A percentile compares a stretch with the other conserved stretches of the same genome.
These are phyloP conservation scores for Mortierella sp. DNA, from an alignment of 371 early-diverging fungal species.

Conservation along the genomic window DNA sequence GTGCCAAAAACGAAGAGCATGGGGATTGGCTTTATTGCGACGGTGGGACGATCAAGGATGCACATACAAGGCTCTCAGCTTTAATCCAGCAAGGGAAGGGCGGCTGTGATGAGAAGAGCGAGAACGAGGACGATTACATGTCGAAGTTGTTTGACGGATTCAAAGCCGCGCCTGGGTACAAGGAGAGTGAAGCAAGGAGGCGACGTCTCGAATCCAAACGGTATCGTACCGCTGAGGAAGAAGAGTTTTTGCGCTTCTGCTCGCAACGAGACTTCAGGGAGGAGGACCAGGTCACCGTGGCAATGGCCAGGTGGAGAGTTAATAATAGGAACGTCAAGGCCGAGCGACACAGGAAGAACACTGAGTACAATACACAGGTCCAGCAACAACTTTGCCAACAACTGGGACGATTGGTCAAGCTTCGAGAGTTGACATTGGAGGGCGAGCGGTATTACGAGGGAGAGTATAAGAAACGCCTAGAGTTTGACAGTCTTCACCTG, in stretches of 20 bases:
- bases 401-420: conserved; percentile 23
- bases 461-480: background rate
- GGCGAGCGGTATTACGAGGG: background rate
- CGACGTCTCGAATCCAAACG: background rate
- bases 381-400: conserved; percentile 35
- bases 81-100: background rate
- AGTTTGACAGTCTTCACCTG: conserved; percentile 20
- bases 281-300: no score
- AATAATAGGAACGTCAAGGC: background rate
- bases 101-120: background rate
- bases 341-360: background rate
- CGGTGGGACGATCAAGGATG: background rate
- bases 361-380: background rate
- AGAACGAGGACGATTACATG: background rate
- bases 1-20: background rate
- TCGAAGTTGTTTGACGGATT: background rate
- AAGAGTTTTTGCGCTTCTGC: no score
- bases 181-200: background rate
- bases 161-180: no score
- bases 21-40: background rate
- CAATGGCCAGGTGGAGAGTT: background rate
- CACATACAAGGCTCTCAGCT: background rate
- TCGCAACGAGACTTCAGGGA: no score
- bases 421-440: conserved; percentile 30
- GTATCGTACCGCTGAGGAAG: background rate